phyloP scores from a whole-genome alignment of 2,329 filamentous ascomycete genomes.

The Aspergillus cejpii region DNA sequence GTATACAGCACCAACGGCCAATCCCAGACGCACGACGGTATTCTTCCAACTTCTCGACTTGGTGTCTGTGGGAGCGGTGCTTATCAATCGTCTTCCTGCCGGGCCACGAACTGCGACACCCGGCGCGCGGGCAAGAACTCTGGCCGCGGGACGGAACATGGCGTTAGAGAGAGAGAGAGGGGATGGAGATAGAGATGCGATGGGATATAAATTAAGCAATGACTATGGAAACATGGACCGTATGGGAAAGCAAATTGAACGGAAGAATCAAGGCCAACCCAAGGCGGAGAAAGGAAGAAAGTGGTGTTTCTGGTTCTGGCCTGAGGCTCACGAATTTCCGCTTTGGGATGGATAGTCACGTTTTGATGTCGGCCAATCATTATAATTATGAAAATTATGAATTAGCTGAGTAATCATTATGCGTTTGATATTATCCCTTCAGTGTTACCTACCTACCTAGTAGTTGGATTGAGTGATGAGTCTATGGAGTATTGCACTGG shows the following conservation, averaged over 20 bases:
- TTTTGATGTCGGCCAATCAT: not conserved
- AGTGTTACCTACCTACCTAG: too few species aligned
- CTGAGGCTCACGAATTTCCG: not conserved
- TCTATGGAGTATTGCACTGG: too few species aligned
- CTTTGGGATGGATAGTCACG: not conserved
- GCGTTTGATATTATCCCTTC: too few species aligned
- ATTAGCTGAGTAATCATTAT: too few species aligned
- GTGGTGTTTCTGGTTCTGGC: not conserved
- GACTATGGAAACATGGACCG: not conserved
- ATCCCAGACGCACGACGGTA: constrained; percentile 62
- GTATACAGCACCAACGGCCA: constrained; percentile 73
- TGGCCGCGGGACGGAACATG: constrained; percentile 50
- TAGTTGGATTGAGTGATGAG: too few species aligned
- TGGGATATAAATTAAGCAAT: not conserved
- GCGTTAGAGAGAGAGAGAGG: constrained; percentile 6
- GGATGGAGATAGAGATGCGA: not conserved
- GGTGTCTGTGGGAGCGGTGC: constrained; percentile 51
- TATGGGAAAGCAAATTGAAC: not conserved
- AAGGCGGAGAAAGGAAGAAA: constrained; percentile 5
- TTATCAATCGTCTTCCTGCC: constrained; percentile 47
- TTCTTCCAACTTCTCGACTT: constrained; percentile 79
- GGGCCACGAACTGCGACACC: constrained; percentile 26
- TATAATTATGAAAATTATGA: too few species aligned
- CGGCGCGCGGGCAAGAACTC: constrained; percentile 39
- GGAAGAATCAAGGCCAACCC: not conserved